These are phyloP conservation scores for Acrodontium crateriforme DNA, from an alignment of 2,329 filamentous ascomycete genomes.

Conservation along the genomic window DNA sequence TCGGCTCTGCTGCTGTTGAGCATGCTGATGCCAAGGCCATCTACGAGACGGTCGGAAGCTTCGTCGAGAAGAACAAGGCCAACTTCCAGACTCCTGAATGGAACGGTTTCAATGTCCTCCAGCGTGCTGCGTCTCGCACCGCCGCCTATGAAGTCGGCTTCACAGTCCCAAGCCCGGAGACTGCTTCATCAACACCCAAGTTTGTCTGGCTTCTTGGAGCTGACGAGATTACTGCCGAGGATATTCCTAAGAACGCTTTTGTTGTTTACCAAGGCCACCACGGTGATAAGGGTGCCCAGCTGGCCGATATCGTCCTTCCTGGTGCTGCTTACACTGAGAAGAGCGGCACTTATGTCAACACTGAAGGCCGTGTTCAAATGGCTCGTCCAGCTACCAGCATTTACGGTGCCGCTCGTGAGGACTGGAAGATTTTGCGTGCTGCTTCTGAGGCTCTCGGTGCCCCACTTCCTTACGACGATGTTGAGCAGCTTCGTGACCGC, in stretches of 20 bases:
- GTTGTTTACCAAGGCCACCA: constrained; percentile 98
- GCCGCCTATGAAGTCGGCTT: constrained; percentile 96
- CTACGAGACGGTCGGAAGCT: constrained; percentile 78
- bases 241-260: constrained; percentile 91
- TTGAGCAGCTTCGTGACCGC: constrained; percentile 76
- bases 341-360: constrained; percentile 91
- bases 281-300: constrained; percentile 81
- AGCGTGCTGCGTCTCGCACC: constrained; percentile 79
- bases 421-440: constrained; percentile 98
- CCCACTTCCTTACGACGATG: constrained; percentile 83
- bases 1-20: constrained; percentile 84
- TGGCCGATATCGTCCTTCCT: constrained; percentile 86
- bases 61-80: constrained; percentile 82
- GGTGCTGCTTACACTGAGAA: constrained; percentile 97
- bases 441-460: constrained; percentile 79
- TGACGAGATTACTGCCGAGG: constrained; percentile 71
- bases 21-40: constrained; percentile 83
- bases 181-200: constrained; percentile 78
- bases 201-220: constrained; percentile 94
- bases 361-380: constrained; percentile 90
- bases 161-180: constrained; percentile 65
- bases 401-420: constrained; percentile 78
- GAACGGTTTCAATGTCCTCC: constrained; percentile 95
- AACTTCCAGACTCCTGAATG: constrained; percentile 84
- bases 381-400: constrained; percentile 79